These are phyloP conservation scores for Hexamita inflata DNA, from an alignment of 208 protist genomes.

Conservation along the genomic window DNA sequence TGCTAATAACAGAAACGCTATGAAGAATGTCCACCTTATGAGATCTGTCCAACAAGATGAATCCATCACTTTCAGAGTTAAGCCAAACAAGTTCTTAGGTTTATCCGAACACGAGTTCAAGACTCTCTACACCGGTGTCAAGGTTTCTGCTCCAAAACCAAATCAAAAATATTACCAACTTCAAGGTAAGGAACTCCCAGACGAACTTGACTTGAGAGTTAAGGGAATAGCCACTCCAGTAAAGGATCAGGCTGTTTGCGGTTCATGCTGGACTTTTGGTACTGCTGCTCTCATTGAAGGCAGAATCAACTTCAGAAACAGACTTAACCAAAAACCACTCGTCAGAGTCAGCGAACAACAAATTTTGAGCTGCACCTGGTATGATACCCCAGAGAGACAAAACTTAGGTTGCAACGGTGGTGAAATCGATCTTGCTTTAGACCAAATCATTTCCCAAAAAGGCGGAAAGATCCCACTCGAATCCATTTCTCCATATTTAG, in stretches of 20 bases:
- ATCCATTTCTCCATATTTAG: background rate
- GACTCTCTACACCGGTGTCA: background rate
- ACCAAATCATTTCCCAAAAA: background rate
- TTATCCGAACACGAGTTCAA: background rate
- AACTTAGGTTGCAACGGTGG: conserved; percentile 15
- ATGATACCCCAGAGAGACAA: no score
- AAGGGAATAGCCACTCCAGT: conserved; percentile 19
- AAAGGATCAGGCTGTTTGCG: conserved; percentile 34
- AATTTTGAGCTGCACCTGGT: conserved; percentile 8
- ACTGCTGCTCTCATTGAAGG: conserved; percentile 31
- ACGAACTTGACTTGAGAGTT: background rate
- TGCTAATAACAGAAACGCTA: no score
- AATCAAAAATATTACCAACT: no score
- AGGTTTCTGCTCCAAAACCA: background rate
- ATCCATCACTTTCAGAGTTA: background rate
- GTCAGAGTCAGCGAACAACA: background rate
- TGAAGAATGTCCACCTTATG: no score
- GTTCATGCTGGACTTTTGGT: conserved; percentile 36
- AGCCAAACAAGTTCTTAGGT: background rate
- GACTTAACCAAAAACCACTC: background rate
- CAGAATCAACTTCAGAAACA: background rate
- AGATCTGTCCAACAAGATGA: no score
- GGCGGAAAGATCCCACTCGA: background rate
- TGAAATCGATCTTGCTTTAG: background rate
- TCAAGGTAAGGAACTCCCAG: no score